Evolutionary conservation across 164 flowering plant species (phyloP).

Genomic region (Santalum album): DNA sequence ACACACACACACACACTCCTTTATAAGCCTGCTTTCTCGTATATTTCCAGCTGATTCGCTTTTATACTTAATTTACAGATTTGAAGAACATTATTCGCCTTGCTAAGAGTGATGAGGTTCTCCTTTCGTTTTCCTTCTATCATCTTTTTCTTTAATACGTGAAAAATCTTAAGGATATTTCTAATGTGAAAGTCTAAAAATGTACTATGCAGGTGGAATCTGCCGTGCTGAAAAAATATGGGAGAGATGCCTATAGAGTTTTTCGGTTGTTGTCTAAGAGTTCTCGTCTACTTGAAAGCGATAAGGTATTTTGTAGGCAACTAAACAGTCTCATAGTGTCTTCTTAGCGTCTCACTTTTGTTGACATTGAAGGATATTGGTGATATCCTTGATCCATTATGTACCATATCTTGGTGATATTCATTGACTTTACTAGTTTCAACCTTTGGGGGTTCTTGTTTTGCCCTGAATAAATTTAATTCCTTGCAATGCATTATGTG

Average conservation of each 20-base stretch:
- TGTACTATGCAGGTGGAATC: constrained; percentile 56
- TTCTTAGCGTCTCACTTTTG: not conserved
- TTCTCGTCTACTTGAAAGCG: constrained; percentile 42
- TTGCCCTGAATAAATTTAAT: too few relatives aligned
- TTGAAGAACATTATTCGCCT: constrained; percentile 48
- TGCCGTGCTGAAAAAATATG: constrained; percentile 61
- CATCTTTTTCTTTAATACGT: not conserved
- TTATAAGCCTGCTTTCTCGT: too few relatives aligned
- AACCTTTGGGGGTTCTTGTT: too few relatives aligned
- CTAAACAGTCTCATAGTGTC: not conserved
- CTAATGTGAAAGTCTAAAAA: not conserved
- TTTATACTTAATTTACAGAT: constrained; percentile 30
- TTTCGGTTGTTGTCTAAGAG: constrained; percentile 52
- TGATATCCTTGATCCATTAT: not conserved
- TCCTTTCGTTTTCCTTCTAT: too few relatives aligned
- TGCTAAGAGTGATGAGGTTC: constrained; percentile 71
- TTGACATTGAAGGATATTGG: not conserved
- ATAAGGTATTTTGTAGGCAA: constrained; percentile 37
- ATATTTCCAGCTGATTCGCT: not conserved
- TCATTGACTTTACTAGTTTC: not conserved
- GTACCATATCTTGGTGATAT: not conserved
- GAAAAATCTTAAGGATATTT: not conserved
- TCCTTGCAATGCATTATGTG: too few relatives aligned
- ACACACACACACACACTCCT: too few relatives aligned
- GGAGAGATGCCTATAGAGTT: constrained; percentile 58